Base-by-base conservation (phyloP, 192 early-diverging fungal genomes). In the Phlyctochytrium arcticum region DNA sequence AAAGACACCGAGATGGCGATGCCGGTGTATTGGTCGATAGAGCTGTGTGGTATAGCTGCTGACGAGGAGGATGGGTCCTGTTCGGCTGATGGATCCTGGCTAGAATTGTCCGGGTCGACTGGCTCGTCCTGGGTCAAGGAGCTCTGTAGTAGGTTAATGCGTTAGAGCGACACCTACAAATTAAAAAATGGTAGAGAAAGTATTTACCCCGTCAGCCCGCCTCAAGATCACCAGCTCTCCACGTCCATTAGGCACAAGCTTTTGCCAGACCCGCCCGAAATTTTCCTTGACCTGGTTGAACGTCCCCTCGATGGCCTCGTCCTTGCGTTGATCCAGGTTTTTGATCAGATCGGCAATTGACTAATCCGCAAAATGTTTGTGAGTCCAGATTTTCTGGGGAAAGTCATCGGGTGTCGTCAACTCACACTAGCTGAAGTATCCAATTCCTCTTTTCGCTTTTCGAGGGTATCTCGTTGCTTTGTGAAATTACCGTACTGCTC, bases 401-500 rank as follows among this genome's bases (percentile, higher is more conserved):
- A 44, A 42, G 21, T n/a, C n/a, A 44, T 44, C 12, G 15, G 21
- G 0, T 2, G 2, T 0, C 12, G 21, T 17, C 19, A 2, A 35
- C 55, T 35, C 7, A 87, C 84, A 60, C 73, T 73, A 6, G 84
- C 81, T 24, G 94, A 91, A 50, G 84, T 83, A 72, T 97, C 93
- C 46, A 97, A 74, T 74, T 99, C 96, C 21, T 80, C 78, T 68
- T 92, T 96, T 47, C 95, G 81, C 62, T 89, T 76, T 33, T 82
- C 80, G 31, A 99, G 85, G 35, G 82, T 71, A 49, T 94, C 92
- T 12, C 88, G 83, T 65, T 97, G 95, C 60, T 90, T 88, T 2
- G 92, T 93, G 71, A 97, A 99, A 65, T 90, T 92, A 65, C 74
- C 85, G 67, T 91, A 97, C 77, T 99, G 96, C 80, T 99, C 96